These are phyloP conservation scores for Pseudogymnoascus sp. DNA, from an alignment of 2,329 filamentous ascomycete genomes.

Conservation along the genomic window DNA sequence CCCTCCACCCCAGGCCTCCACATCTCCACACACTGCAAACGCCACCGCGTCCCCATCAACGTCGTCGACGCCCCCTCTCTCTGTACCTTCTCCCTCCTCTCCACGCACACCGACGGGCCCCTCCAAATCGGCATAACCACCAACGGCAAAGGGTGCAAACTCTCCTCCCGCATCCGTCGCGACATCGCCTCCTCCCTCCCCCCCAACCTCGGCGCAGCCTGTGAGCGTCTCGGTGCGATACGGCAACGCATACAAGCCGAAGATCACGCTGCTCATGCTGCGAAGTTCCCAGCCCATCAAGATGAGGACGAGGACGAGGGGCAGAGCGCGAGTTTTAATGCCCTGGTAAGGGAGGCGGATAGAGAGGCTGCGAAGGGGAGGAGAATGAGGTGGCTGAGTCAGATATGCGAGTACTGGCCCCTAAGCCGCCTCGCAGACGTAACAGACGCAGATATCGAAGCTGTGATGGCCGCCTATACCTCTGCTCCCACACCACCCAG, in stretches of 20 bases:
- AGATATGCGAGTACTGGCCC: constrained; percentile 99
- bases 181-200: constrained; percentile 81
- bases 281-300: constrained; percentile 20
- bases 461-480: constrained; percentile 67
- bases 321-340: constrained; percentile 79
- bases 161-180: constrained; percentile 79
- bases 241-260: constrained; percentile 67
- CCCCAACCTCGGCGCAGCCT: constrained; percentile 64
- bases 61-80: constrained; percentile 80
- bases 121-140: constrained; percentile 94
- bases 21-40: constrained; percentile 68
- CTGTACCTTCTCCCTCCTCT: constrained; percentile 84
- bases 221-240: constrained; percentile 67
- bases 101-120: constrained; percentile 82
- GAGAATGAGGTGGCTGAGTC: constrained; percentile 84
- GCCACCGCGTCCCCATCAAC: constrained; percentile 83
- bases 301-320: constrained; percentile 49
- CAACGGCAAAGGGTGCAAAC: constrained; percentile 88
- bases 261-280: constrained; percentile 43
- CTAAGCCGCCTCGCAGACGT: constrained; percentile 73
- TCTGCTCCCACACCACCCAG: constrained; percentile 15
- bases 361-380: constrained; percentile 67
- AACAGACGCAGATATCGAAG: constrained; percentile 69
- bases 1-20: constrained; percentile 42
- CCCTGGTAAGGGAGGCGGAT: constrained; percentile 67